Conservation (phyloP, 495 filamentous ascomycete species). For the Oidiodendron maius region DNA sequence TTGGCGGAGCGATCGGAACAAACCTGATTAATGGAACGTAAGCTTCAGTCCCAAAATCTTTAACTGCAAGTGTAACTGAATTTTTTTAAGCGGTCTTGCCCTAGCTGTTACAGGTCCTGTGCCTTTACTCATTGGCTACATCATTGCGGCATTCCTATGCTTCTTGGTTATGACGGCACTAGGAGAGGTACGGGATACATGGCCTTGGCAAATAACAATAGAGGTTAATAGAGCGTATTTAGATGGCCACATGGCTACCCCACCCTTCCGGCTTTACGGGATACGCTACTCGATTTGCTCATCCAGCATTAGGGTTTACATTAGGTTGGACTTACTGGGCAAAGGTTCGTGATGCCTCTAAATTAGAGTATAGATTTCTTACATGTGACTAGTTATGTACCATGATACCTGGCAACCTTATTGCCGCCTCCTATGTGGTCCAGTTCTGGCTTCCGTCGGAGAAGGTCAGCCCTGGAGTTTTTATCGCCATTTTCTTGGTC, state of each 20-base stretch:
- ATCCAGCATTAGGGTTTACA: constrained; percentile 23
- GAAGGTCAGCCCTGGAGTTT: not conserved
- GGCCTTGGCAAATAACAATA: not conserved
- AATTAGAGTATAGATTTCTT: not conserved
- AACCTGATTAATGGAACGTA: constrained; percentile 4
- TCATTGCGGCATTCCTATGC: constrained; percentile 61
- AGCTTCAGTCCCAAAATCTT: constrained; percentile 8
- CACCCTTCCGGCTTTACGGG: constrained; percentile 39
- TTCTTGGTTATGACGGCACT: constrained; percentile 51
- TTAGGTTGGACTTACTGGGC: constrained; percentile 24
- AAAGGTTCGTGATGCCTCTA: no score
- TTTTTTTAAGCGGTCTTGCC: constrained; percentile 42
- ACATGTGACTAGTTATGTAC: not conserved
- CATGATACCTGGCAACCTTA: no score
- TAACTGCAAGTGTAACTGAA: constrained; percentile 9
- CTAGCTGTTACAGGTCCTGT: constrained; percentile 63
- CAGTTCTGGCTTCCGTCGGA: not conserved
- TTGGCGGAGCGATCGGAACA: constrained; percentile 1
- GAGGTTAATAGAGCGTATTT: no score
- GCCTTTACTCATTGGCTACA: constrained; percentile 61
- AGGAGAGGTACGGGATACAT: constrained; percentile 40
- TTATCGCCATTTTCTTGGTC: not conserved
- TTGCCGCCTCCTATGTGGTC: not conserved
- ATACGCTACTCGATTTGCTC: constrained; percentile 21
- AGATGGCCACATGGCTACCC: constrained; percentile 71